phyloP scores from a whole-genome alignment of 2,329 filamentous ascomycete species.

The Alternaria panax region DNA sequence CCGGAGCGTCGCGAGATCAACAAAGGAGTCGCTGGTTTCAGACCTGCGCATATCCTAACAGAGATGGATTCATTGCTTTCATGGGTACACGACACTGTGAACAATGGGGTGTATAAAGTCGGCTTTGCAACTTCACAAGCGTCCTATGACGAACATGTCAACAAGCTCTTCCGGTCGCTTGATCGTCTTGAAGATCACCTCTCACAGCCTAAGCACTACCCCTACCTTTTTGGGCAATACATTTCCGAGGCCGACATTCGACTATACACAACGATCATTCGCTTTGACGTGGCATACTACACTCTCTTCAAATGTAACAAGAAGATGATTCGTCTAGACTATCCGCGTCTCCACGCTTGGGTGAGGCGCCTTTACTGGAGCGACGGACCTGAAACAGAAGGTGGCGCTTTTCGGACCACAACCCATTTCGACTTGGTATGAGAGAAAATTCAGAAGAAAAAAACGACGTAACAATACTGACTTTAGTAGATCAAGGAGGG shows the following conservation, averaged over 20 bases:
- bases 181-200: constrained; percentile 80
- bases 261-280: constrained; percentile 65
- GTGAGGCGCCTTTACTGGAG: constrained; percentile 86
- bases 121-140: constrained; percentile 86
- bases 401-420: constrained; percentile 40
- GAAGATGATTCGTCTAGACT: constrained; percentile 82
- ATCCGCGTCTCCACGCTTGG: constrained; percentile 82
- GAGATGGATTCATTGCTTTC: constrained; percentile 77
- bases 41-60: constrained; percentile 68
- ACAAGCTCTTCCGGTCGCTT: constrained; percentile 75
- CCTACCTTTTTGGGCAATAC: constrained; percentile 76
- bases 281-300: constrained; percentile 62
- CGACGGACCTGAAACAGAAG: constrained; percentile 33
- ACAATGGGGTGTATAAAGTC: constrained; percentile 65
- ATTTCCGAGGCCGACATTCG: constrained; percentile 59
- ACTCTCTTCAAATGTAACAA: constrained; percentile 78
- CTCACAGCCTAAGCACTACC: constrained; percentile 55
- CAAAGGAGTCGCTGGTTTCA: constrained; percentile 66
- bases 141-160: constrained; percentile 80
- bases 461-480: constrained; percentile 1
- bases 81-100: constrained; percentile 76
- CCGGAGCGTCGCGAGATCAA: constrained; percentile 63
- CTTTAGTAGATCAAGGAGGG: constrained; percentile 37
- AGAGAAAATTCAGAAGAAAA: constrained; percentile 1
- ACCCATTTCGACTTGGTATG: constrained; percentile 39